Conservation (phyloP, 352 stramenopile species). For the Pythium plurisporium region DNA sequence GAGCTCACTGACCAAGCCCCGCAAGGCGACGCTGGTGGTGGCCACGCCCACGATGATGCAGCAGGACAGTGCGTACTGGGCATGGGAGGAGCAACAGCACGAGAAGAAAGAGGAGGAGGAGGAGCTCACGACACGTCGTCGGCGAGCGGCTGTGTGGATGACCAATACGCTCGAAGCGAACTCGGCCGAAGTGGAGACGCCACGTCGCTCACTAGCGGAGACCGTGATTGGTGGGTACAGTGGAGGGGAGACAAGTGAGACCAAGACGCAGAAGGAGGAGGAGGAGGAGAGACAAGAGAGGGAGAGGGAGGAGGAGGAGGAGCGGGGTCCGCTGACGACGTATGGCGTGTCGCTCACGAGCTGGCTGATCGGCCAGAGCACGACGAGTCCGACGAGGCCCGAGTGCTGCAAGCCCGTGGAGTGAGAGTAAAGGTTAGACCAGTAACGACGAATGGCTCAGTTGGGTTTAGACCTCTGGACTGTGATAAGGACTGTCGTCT, state of each 20-base stretch:
- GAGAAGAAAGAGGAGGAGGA: neutral
- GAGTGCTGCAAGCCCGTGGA: conserved; percentile 10
- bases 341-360: conserved; percentile 5
- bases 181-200: neutral
- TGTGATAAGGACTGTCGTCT: no score
- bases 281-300: neutral
- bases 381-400: neutral
- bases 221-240: conserved; percentile 3
- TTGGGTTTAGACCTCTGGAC: neutral
- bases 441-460: no score
- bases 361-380: neutral
- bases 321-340: conserved; percentile 5
- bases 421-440: neutral
- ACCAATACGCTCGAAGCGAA: neutral
- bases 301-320: neutral
- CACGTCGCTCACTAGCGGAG: neutral
- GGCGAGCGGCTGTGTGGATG: conserved; percentile 4
- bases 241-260: neutral
- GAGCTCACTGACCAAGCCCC: neutral
- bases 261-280: neutral
- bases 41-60: neutral
- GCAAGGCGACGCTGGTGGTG: conserved; percentile 5
- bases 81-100: neutral
- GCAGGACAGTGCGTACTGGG: neutral
- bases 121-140: neutral